Conservation (phyloP, 1,284 basidiomycete species). For the Moesziomyces globuligerus region DNA sequence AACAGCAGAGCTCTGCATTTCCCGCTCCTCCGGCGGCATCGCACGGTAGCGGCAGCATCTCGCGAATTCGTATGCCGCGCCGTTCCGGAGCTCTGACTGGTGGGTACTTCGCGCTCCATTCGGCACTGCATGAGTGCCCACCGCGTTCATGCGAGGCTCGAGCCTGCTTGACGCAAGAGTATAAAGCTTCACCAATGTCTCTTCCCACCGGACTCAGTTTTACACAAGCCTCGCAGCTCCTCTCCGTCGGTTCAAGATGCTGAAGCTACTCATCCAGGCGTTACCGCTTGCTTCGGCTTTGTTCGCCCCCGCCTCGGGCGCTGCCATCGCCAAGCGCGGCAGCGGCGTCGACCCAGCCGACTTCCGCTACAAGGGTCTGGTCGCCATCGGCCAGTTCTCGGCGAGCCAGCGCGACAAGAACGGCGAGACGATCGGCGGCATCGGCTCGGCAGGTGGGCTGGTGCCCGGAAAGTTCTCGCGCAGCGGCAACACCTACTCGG, state of each 20-base stretch:
- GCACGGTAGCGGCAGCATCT: no score
- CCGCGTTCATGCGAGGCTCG: no score
- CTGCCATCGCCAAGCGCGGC: constrained; percentile 14
- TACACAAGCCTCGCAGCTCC: background rate
- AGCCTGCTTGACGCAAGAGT: no score
- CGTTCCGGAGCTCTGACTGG: no score
- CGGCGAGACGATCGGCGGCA: constrained; percentile 66
- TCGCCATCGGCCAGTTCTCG: constrained; percentile 66
- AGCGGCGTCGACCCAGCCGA: constrained; percentile 32
- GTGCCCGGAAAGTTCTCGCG: constrained; percentile 30
- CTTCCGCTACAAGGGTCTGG: constrained; percentile 66
- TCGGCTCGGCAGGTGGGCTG: constrained; percentile 55
- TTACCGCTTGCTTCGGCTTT: constrained; percentile 18
- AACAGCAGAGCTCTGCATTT: no score
- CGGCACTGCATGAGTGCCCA: no score
- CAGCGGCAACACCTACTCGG: constrained; percentile 66
- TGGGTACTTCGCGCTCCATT: no score
- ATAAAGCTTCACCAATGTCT: no score
- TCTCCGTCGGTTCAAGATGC: constrained; percentile 14
- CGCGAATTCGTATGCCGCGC: no score
- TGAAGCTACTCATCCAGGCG: constrained; percentile 8
- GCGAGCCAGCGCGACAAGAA: constrained; percentile 59
- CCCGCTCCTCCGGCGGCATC: no score
- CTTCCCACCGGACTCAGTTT: no score
- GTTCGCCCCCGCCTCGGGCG: constrained; percentile 7